Base-by-base conservation (phyloP, 192 early-diverging fungal genomes). In the Coemansia umbellata region DNA sequence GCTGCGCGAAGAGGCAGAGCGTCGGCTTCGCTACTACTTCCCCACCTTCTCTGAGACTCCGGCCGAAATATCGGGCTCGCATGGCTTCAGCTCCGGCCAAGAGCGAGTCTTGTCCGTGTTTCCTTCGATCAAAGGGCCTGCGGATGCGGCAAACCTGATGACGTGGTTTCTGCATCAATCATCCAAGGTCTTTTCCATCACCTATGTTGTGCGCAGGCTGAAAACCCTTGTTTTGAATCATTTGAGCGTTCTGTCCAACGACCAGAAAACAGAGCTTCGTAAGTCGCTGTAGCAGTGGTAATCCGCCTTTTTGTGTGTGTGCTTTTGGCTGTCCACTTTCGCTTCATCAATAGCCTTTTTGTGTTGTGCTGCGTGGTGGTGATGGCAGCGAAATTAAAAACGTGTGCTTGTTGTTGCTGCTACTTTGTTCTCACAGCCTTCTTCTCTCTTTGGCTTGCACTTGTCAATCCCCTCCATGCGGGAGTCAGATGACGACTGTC, bases 31-130 rank as follows among this genome's bases (percentile, higher is more conserved):
- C 41, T 78, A 85, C 60, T 83, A 80, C 35, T 93, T 93, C 49
- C 91, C 91, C 32, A 90, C 91, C 19, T 93, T 93, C 62, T 82
- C 87, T 6, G 87, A 88, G 49, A 63, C 63, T 15, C 55, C 49
- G 49, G 59, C 68, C 0, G 74, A 78, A 42, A 45, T 66, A 19
- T 54, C 56, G 10, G 73, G 58, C n/a, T 55, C 55, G 37, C 66
- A 65, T 15, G 73, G 60, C 24, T 51, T 65, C 31, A 64, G 61
- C 32, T 49, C 57, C 0, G 66, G 66, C 0, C 68, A 65, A 27
- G 59, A 66, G 31, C 67, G 63, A 11, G 68, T 78, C 51, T 50
- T 78, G 58, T 50, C 62, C 21, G 69, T 78, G 56, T 78, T 71
- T 37, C 68, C 63, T 13, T 32, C 55, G 15, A 78, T 78, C 60